Evolutionary conservation across 345 rosid species (phyloP).

Genomic region (Pelargonium nanum): DNA sequence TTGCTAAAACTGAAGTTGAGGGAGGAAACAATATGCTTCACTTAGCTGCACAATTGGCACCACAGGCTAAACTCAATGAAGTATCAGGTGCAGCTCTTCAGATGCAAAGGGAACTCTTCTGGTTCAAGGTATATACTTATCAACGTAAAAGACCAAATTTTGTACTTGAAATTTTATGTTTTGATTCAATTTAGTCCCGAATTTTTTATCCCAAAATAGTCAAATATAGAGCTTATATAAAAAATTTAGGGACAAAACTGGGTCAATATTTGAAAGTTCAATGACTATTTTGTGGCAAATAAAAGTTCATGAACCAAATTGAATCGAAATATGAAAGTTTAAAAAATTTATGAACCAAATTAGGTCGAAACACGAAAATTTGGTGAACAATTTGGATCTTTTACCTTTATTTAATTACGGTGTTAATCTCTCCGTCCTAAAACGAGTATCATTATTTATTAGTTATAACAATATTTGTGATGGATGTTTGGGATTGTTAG

Average conservation of each 20-base stretch:
- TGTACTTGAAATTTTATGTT: background rate
- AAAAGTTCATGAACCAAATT: too few species aligned
- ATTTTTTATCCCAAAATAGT: too few species aligned
- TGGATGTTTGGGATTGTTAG: background rate
- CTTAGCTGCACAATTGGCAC: conserved; percentile 13
- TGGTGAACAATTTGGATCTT: too few species aligned
- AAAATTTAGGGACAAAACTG: too few species aligned
- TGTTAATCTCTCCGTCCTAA: background rate
- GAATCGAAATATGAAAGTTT: too few species aligned
- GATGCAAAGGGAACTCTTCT: conserved; percentile 11
- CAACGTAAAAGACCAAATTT: background rate
- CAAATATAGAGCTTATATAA: too few species aligned
- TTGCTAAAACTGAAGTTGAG: background rate
- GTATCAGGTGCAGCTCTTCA: conserved; percentile 18
- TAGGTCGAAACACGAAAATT: too few species aligned
- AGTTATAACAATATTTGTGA: background rate
- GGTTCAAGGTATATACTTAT: conserved; percentile 15
- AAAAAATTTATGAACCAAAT: too few species aligned
- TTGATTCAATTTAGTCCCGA: too few species aligned
- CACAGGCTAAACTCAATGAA: conserved; percentile 3
- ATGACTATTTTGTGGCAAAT: too few species aligned
- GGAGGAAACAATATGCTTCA: conserved; percentile 15
- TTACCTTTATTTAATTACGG: too few species aligned
- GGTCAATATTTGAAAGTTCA: too few species aligned
- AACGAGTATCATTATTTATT: background rate